Evolutionary conservation across 345 rosid species (phyloP).

Genomic region (Pugionium dolabratum): DNA sequence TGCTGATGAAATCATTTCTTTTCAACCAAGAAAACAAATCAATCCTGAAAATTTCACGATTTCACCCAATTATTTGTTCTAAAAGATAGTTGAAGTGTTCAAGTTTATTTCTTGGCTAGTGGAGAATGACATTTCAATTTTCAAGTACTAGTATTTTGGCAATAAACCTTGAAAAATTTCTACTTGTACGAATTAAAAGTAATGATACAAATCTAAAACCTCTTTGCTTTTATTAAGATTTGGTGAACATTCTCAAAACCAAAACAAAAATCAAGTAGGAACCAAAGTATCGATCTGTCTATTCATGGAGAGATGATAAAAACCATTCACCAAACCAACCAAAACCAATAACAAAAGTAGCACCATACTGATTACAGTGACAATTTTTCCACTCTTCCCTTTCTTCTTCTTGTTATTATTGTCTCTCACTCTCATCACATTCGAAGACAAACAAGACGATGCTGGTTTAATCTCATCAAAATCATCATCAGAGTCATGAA

Average conservation of each 20-base stretch:
- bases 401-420: not conserved
- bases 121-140: no score
- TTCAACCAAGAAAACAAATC: no score
- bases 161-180: no score
- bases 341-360: conserved; percentile 25
- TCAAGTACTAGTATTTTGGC: no score
- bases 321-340: conserved; percentile 14
- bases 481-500: conserved; percentile 22
- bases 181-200: no score
- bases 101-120: no score
- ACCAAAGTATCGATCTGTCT: conserved; percentile 26
- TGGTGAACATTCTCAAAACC: conserved; percentile 6
- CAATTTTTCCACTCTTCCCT: not conserved
- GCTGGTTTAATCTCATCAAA: not conserved
- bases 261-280: conserved; percentile 25
- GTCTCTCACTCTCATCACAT: conserved; percentile 13
- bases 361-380: not conserved
- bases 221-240: not conserved
- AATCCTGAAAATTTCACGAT: no score
- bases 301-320: conserved; percentile 12
- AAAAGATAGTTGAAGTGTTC: no score
- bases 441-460: conserved; percentile 31
- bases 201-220: not conserved
- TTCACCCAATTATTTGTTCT: no score
- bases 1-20: no score